Conservation (phyloP, 768 basidiomycete genomes). For the Chiua virens region DNA sequence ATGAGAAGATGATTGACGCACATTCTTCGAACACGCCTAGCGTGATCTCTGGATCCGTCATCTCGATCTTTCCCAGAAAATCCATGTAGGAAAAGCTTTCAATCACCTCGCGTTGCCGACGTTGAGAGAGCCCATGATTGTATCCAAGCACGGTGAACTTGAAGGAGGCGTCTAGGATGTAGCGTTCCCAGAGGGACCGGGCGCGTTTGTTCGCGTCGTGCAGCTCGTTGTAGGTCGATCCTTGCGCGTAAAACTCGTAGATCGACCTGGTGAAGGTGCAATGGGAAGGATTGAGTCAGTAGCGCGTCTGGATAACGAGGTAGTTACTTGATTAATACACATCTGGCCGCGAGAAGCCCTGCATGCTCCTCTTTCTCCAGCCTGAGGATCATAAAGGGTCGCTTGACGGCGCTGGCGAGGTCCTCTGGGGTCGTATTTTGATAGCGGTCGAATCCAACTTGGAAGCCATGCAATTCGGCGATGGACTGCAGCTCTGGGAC, state of each 20-base stretch:
- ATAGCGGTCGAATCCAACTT: conserved; percentile 45
- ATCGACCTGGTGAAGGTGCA: conserved; percentile 53
- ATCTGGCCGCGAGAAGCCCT: conserved; percentile 66
- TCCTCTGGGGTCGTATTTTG: conserved; percentile 34
- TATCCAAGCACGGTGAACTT: conserved; percentile 75
- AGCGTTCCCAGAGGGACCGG: conserved; percentile 54
- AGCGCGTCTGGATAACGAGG: neutral
- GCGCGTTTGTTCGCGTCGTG: conserved; percentile 53
- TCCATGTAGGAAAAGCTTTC: conserved; percentile 86
- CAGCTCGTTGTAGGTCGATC: conserved; percentile 64
- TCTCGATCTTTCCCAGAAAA: conserved; percentile 75
- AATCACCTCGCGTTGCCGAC: conserved; percentile 63
- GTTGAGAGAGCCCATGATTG: conserved; percentile 71
- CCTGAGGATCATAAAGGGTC: conserved; percentile 74
- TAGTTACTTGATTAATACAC: conserved; percentile 77
- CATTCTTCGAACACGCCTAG: conserved; percentile 87
- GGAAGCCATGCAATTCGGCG: conserved; percentile 70
- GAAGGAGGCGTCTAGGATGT: conserved; percentile 70
- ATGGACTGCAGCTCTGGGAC: conserved; percentile 81
- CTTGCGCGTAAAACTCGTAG: conserved; percentile 77
- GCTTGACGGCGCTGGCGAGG: conserved; percentile 43
- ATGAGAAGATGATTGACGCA: conserved; percentile 26
- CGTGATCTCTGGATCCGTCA: conserved; percentile 74
- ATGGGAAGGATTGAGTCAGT: neutral
- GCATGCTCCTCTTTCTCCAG: conserved; percentile 76